Evolutionary conservation across 768 basidiomycete genomes (phyloP), one percentile per base, ranked within the genome.

Genomic region (Dentipellis sp.): DNA sequence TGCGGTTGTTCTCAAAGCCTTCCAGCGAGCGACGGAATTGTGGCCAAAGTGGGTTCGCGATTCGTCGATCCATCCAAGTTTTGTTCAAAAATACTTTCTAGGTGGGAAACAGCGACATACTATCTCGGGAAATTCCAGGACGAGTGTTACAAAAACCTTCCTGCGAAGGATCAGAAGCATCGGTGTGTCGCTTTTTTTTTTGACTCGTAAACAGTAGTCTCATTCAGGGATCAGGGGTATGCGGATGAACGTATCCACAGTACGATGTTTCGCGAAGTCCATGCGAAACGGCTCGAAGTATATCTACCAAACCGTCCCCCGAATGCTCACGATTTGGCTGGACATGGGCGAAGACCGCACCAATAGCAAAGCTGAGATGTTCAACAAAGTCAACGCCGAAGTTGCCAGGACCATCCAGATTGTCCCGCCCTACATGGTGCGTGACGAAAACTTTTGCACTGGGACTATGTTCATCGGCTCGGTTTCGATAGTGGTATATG

Each of bases 261-360:
- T 93, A 64, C 76, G 76, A 64, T 73, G 78, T 60, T 95, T 86
- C 59, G 74, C 78, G 2, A 81, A 76, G 58, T 87, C 94, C 1
- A 82, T 94, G 48, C 75, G 75, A 64, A 72, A 77, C 65, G 97
- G 97, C 16, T 91, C 94, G 38, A 99, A 99, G 74, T 97, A 88
- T 67, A 86, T 95, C 21, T 98, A 95, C 68, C 95, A 95, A 67
- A 92, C 93, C 0, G 83, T 99, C 58, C 94, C 97, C 0, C 84
- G 97, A 40, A 76, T 97, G 59, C 77, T 99, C 9, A 98, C 94
- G 0, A 81, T 99, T 34, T 99, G 94, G 94, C 72, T 98, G 51
- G 94, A 97, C 67, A 68, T 90, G 57, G 93, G 87, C n/a, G 93
- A 93, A 53, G 72, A 78, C 58, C 61, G 62, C 52, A 59, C 56